A percentile compares a stretch with the other conserved stretches of the same genome.
These are phyloP conservation scores for Barbarea vulgaris DNA, from an alignment of 345 rosid species.

Conservation along the genomic window DNA sequence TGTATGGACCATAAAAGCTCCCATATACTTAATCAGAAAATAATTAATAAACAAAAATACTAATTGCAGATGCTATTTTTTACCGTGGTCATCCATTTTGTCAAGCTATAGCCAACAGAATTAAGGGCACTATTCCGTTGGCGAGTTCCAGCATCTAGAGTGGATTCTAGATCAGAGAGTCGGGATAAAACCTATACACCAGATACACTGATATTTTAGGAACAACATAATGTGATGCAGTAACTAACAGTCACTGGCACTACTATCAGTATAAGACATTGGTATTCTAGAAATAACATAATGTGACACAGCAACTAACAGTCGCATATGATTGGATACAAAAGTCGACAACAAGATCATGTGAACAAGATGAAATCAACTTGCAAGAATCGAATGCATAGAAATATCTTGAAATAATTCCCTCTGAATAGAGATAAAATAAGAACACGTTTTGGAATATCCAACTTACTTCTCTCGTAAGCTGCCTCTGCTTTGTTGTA, in stretches of 20 bases:
- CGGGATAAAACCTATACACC: conserved; percentile 71
- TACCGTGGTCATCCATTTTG: conserved; percentile 85
- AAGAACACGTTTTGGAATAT: conserved; percentile 9
- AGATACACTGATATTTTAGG: conserved; percentile 21
- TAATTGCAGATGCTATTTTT: conserved; percentile 18
- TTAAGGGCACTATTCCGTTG: conserved; percentile 76
- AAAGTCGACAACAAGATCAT: conserved; percentile 5
- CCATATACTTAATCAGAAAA: conserved; percentile 12
- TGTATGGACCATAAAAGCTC: conserved; percentile 8
- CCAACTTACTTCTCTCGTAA: conserved; percentile 82
- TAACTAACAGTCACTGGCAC: conserved; percentile 13
- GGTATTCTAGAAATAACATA: conserved; percentile 1
- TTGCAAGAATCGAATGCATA: not conserved
- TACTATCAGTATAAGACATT: conserved; percentile 26
- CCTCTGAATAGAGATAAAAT: not conserved
- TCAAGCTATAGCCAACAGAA: conserved; percentile 68
- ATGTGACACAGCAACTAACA: conserved; percentile 18
- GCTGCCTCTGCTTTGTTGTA: conserved; percentile 80
- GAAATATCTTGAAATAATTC: conserved; percentile 5
- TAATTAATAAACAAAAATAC: not conserved
- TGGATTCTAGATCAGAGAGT: conserved; percentile 92
- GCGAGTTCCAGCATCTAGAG: conserved; percentile 84
- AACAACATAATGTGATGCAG: conserved; percentile 8
- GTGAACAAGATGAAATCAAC: conserved; percentile 23
- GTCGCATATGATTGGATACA: conserved; percentile 2